Percentiles rank a stretch among this genome's conserved stretches.
Conservation (phyloP, 371 early-diverging fungal species). For the Lichtheimia hyalospora region DNA sequence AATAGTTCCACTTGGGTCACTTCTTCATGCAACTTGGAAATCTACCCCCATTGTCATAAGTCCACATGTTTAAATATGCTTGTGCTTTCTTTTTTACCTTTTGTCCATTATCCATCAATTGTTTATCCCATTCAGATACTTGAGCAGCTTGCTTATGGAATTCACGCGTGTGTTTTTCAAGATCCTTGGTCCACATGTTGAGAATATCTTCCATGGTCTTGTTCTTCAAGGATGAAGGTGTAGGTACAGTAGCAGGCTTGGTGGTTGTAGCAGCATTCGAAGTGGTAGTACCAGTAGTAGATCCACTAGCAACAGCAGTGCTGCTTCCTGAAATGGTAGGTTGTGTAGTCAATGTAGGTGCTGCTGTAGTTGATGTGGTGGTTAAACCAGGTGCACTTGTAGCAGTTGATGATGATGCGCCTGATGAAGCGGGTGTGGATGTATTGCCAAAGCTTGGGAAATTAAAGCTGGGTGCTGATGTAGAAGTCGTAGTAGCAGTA, state of each 20-base stretch:
- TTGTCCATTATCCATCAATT: constrained; percentile 81
- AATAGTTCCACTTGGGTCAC: constrained; percentile 70
- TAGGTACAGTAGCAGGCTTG: constrained; percentile 36
- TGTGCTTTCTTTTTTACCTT: constrained; percentile 56
- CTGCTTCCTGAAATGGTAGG: constrained; percentile 19
- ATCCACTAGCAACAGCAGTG: constrained; percentile 17
- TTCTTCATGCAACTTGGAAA: constrained; percentile 71
- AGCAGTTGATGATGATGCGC: constrained; percentile 13
- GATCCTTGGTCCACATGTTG: constrained; percentile 82
- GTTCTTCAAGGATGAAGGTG: constrained; percentile 68
- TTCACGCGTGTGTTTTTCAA: constrained; percentile 74
- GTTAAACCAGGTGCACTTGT: constrained; percentile 11
- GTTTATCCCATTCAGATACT: constrained; percentile 85
- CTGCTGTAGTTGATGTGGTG: background rate
- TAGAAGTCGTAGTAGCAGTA: background rate
- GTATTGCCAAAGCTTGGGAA: constrained; percentile 1
- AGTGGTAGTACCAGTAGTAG: constrained; percentile 21
- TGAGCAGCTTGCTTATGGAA: constrained; percentile 87
- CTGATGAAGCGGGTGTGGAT: background rate
- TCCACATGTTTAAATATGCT: background rate
- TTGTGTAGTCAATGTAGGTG: constrained; percentile 17
- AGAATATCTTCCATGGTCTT: constrained; percentile 88
- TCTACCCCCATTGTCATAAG: constrained; percentile 42
- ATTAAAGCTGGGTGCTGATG: background rate
- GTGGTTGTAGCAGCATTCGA: constrained; percentile 16